Base-by-base conservation (phyloP, 768 basidiomycete genomes). In the Trametopsis cervina region DNA sequence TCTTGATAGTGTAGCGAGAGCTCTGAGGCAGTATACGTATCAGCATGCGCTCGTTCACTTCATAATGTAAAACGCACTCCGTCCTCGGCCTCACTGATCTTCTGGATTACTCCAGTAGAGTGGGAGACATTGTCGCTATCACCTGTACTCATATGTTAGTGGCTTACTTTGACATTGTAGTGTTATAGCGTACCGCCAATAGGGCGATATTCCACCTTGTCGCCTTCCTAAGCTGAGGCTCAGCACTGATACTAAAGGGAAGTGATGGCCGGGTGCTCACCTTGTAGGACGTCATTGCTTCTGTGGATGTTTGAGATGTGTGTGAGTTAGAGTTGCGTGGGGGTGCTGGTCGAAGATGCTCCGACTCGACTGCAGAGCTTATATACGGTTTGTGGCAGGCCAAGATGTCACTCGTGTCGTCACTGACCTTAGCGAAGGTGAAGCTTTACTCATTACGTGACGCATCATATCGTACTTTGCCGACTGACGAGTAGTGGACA, bases 161-260 rank as follows among this genome's bases (percentile, higher is more conserved):
- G 27, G 11, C 7, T 24, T 15, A 29, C 10, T 22, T 22, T 5
- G 12, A n/a, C 10, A 7, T 11, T 11, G 17, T 10, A n/a, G n/a
- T n/a, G n/a, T n/a, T n/a, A 6, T 9, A n/a, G 12, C 49, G 23
- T 35, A 18, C 69, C 72, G 9, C 73, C 73, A 25, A 73, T 65
- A 35, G 68, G 69, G 43, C 69, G 63, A 49, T 73, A 74, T 53
- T 72, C 70, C 54, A 74, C 68, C 49, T 58, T 66, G 51, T 74
- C 69, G 44, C 70, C 71, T 50, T 61, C 53, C 68, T 66, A 40
- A 7, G 40, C 10, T 17, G 29, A n/a, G 15, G 33, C 10, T 50
- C 25, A 60, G 47, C 9, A 13, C 7, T 9, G 25, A 7, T 18
- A 21, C 39, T 15, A 7, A 7, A 21, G 33, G 33, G 33, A 36